A percentile compares a stretch with the other conserved stretches of the same genome.
Conservation (phyloP, 2,329 filamentous ascomycete genomes). For the Paramyrothecium sp. region DNA sequence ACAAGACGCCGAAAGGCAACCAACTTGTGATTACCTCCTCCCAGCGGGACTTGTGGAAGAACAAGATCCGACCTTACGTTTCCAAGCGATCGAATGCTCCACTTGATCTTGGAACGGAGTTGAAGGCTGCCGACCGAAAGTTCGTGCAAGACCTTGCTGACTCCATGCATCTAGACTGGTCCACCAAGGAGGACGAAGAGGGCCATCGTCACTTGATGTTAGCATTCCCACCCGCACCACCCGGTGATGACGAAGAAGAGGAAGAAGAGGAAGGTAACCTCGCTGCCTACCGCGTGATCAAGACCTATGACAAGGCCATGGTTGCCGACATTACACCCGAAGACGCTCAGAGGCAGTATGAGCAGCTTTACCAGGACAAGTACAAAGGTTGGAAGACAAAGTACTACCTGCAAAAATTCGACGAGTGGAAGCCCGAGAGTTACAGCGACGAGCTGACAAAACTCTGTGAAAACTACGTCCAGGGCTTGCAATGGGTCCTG, state of each 20-base stretch:
- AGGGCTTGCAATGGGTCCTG: conserved; percentile 96
- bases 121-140: conserved; percentile 84
- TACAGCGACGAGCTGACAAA: conserved; percentile 73
- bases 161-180: conserved; percentile 55
- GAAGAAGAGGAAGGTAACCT: conserved; percentile 69
- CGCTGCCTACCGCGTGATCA: conserved; percentile 81
- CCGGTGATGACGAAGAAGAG: conserved; percentile 63
- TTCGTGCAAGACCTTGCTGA: conserved; percentile 87
- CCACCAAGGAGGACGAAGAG: conserved; percentile 55
- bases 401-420: conserved; percentile 88
- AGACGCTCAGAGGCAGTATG: conserved; percentile 74
- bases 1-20: conserved; percentile 50
- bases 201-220: conserved; percentile 53
- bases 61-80: conserved; percentile 79
- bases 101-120: conserved; percentile 69
- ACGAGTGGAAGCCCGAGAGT: conserved; percentile 78
- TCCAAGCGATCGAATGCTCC: conserved; percentile 62
- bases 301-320: conserved; percentile 86
- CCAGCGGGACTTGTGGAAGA: conserved; percentile 80
- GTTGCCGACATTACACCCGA: conserved; percentile 77
- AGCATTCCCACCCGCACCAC: conserved; percentile 43
- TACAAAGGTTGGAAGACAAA: conserved; percentile 92
- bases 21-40: conserved; percentile 73
- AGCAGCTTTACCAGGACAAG: conserved; percentile 85
- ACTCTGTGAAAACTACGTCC: conserved; percentile 93